Evolutionary conservation across 163 green algal species (phyloP).

Genomic region (Scenedesmus sp.): DNA sequence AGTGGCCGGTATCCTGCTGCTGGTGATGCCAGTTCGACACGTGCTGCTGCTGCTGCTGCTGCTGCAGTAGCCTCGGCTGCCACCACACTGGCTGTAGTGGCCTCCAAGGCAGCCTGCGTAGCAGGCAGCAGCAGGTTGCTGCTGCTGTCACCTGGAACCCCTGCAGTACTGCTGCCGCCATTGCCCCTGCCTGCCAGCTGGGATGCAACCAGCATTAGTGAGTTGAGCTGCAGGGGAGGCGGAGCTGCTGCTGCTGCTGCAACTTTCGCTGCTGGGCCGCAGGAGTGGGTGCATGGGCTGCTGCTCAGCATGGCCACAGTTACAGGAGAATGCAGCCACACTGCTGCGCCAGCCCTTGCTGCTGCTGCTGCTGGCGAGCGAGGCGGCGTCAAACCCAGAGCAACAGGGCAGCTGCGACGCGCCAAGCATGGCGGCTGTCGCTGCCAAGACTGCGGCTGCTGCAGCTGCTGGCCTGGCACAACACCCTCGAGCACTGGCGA

Average conservation of each 20-base stretch:
- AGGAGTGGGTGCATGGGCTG: neutral
- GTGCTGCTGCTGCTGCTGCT: neutral
- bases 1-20: neutral
- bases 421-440: neutral
- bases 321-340: conserved; percentile 1
- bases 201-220: conserved; percentile 20
- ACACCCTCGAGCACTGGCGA: neutral
- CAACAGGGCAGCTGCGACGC: neutral
- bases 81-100: conserved; percentile 36
- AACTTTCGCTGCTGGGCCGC: neutral
- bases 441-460: neutral
- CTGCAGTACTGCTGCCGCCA: neutral
- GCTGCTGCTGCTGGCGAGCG: neutral
- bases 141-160: neutral
- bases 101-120: conserved; percentile 33
- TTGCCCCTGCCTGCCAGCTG: conserved; percentile 7
- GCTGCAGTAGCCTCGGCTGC: conserved; percentile 19
- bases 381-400: neutral
- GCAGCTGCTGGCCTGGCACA: neutral
- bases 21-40: neutral
- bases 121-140: conserved; percentile 34
- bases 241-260: neutral
- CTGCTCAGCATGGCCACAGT: neutral
- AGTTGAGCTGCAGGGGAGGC: conserved; percentile 8
- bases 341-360: neutral